Conservation (phyloP, 169 alveolate genomes). For the Eimeria brunetti region DNA sequence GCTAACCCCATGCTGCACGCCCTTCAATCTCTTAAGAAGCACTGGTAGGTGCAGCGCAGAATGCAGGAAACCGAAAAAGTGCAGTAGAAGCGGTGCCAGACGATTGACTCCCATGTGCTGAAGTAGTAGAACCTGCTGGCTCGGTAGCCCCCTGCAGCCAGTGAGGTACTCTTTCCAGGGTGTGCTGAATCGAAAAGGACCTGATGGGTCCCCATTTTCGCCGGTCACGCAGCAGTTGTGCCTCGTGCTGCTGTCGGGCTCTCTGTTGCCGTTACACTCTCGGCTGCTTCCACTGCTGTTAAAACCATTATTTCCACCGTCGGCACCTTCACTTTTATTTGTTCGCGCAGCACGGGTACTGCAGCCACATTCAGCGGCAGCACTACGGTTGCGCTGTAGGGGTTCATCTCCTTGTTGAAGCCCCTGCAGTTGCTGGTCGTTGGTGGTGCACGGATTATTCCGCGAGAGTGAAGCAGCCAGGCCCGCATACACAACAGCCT, state of each 20-base stretch:
- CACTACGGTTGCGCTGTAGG: conserved; percentile 1
- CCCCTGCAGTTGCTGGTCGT: conserved; percentile 7
- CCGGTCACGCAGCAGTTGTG: neutral
- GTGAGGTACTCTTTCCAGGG: conserved; percentile 12
- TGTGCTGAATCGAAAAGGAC: neutral
- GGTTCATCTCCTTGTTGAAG: neutral
- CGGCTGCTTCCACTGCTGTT: conserved; percentile 20
- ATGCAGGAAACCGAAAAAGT: conserved; percentile 5
- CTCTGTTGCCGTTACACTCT: neutral
- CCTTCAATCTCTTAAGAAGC: conserved; percentile 11
- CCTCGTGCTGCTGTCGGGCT: neutral
- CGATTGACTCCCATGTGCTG: conserved; percentile 19
- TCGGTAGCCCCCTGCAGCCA: neutral
- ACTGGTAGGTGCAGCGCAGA: conserved; percentile 22
- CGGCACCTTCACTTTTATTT: neutral
- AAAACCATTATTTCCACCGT: neutral
- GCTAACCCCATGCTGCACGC: neutral
- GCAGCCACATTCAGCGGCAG: neutral
- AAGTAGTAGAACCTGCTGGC: conserved; percentile 3
- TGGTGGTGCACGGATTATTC: neutral
- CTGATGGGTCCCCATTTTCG: conserved; percentile 1
- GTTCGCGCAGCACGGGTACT: neutral
- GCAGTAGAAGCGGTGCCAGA: conserved; percentile 17
- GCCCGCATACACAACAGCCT: neutral
- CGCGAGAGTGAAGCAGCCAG: conserved; percentile 8